Evolutionary conservation across 306 rosid genomes (phyloP).

Genomic region (Delonix regia): DNA sequence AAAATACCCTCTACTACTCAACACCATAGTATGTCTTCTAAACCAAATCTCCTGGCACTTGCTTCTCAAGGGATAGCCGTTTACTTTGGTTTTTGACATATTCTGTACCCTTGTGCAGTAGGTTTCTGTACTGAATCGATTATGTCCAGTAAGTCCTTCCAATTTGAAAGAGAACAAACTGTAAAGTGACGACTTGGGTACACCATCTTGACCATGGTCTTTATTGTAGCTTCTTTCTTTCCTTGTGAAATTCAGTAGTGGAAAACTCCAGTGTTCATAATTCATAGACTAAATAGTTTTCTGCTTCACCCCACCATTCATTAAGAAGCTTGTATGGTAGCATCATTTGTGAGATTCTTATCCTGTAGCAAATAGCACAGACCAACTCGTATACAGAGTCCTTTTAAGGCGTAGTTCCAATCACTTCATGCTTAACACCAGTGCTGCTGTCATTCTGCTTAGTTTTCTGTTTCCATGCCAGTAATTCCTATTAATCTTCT

Average conservation of each 20-base stretch:
- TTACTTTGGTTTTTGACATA: slow-evolving; percentile 40
- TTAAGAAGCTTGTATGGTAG: slow-evolving; percentile 36
- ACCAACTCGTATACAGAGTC: slow-evolving; percentile 22
- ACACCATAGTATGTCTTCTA: slow-evolving; percentile 47
- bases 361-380: slow-evolving; percentile 23
- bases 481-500: neutral
- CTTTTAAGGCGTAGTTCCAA: slow-evolving; percentile 20
- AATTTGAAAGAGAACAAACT: slow-evolving; percentile 44
- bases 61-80: slow-evolving; percentile 43
- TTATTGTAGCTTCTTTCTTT: slow-evolving; percentile 21
- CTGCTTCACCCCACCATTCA: slow-evolving; percentile 37
- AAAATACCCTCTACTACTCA: slow-evolving; percentile 47
- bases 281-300: neutral
- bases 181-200: slow-evolving; percentile 36
- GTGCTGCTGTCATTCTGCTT: neutral
- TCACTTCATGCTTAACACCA: slow-evolving; percentile 20
- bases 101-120: slow-evolving; percentile 21
- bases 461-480: neutral
- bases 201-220: slow-evolving; percentile 10
- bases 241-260: slow-evolving; percentile 35
- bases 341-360: slow-evolving; percentile 11
- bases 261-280: slow-evolving; percentile 39
- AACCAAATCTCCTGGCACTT: slow-evolving; percentile 41
- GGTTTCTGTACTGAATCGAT: slow-evolving; percentile 29
- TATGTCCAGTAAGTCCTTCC: slow-evolving; percentile 39